Percentiles rank a stretch among this genome's conserved stretches.
phyloP scores from a whole-genome alignment of 2,329 filamentous ascomycete genomes.

The Samsoniella hepiali region DNA sequence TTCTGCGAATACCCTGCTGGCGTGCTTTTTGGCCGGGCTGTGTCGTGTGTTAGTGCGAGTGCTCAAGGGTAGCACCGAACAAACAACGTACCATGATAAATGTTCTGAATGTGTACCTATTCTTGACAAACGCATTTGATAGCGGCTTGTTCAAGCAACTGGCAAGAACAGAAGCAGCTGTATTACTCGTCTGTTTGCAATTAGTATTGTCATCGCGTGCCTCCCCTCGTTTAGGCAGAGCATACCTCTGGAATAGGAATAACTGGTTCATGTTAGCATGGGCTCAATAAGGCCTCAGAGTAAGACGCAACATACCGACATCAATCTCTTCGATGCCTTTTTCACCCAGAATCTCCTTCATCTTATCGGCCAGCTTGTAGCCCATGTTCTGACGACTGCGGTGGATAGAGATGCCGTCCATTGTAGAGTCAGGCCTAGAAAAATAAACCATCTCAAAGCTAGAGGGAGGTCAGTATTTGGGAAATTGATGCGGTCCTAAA shows the following conservation, averaged over 20 bases:
- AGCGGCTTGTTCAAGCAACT: slow-evolving; percentile 70
- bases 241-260: slow-evolving; percentile 63
- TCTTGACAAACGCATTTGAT: slow-evolving; percentile 79
- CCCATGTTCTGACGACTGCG: slow-evolving; percentile 85
- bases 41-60: neutral
- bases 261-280: slow-evolving; percentile 40
- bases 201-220: neutral
- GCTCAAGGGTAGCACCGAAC: neutral
- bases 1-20: slow-evolving; percentile 79
- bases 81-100: slow-evolving; percentile 51
- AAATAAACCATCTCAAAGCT: slow-evolving; percentile 84
- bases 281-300: slow-evolving; percentile 17
- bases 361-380: slow-evolving; percentile 69
- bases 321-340: slow-evolving; percentile 75
- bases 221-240: neutral
- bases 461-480: neutral
- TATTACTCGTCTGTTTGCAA: slow-evolving; percentile 66
- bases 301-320: slow-evolving; percentile 37
- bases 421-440: slow-evolving; percentile 73
- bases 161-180: slow-evolving; percentile 70
- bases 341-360: slow-evolving; percentile 64
- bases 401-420: slow-evolving; percentile 86
- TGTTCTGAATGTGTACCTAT: slow-evolving; percentile 62
- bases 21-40: slow-evolving; percentile 67
- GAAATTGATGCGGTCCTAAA: neutral